Conservation (phyloP, 2,329 filamentous ascomycete genomes). For the Nannizziopsis arthrosporioides region DNA sequence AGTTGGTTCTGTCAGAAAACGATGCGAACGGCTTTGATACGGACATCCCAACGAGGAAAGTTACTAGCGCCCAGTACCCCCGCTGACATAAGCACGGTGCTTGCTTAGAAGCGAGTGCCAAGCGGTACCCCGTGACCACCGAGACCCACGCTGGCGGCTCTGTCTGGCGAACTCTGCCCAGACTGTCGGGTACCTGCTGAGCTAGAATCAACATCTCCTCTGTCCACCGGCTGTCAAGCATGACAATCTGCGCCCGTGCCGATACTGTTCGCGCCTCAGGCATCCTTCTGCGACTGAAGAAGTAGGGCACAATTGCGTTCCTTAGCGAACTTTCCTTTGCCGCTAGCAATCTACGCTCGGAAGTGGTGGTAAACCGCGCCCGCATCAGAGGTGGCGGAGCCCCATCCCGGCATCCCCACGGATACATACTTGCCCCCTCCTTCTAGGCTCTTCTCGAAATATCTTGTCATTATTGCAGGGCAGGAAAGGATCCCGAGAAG, state of each 20-base stretch:
- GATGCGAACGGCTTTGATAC: too few species aligned
- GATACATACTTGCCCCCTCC: background rate
- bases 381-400: too few species aligned
- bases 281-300: background rate
- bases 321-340: too few species aligned
- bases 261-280: background rate
- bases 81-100: background rate
- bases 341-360: too few species aligned
- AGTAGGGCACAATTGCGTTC: too few species aligned
- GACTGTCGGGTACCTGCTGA: slow-evolving; percentile 12
- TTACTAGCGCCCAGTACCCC: background rate
- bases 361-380: too few species aligned
- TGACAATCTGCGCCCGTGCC: background rate
- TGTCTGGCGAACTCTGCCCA: slow-evolving; percentile 12
- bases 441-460: too few species aligned
- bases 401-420: too few species aligned
- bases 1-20: too few species aligned
- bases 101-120: background rate
- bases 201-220: slow-evolving; percentile 8
- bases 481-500: too few species aligned
- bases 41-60: too few species aligned
- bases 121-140: background rate
- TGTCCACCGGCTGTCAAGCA: background rate
- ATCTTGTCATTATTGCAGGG: too few species aligned
- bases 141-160: slow-evolving; percentile 12